phyloP scores from a whole-genome alignment of 2,329 filamentous ascomycete genomes.

The Fonsecaea erecta region DNA sequence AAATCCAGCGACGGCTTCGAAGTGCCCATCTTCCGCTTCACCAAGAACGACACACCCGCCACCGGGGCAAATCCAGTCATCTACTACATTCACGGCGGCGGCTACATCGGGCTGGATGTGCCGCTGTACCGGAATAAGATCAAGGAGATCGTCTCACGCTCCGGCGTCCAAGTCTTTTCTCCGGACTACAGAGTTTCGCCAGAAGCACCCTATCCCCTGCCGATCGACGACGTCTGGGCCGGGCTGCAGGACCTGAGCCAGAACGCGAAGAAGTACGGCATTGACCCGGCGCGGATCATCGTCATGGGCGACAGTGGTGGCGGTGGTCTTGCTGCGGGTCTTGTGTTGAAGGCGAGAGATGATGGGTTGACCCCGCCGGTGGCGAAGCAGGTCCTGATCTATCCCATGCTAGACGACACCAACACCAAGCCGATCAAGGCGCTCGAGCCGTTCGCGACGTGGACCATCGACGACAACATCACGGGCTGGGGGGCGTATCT shows the following conservation, averaged over 20 bases:
- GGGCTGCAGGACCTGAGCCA: slow-evolving; percentile 46
- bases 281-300: slow-evolving; percentile 49
- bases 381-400: slow-evolving; percentile 51
- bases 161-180: slow-evolving; percentile 37
- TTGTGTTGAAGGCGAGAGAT: slow-evolving; percentile 48
- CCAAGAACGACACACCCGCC: slow-evolving; percentile 32
- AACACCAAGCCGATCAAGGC: slow-evolving; percentile 42
- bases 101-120: slow-evolving; percentile 37
- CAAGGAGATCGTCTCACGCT: slow-evolving; percentile 29
- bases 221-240: slow-evolving; percentile 40
- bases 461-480: slow-evolving; percentile 47
- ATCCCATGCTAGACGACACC: slow-evolving; percentile 56
- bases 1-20: slow-evolving; percentile 35
- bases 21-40: slow-evolving; percentile 39
- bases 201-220: slow-evolving; percentile 37
- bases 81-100: slow-evolving; percentile 40
- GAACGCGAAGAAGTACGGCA: slow-evolving; percentile 47
- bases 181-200: slow-evolving; percentile 40
- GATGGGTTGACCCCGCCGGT: slow-evolving; percentile 39
- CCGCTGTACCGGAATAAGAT: slow-evolving; percentile 26
- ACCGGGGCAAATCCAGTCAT: slow-evolving; percentile 38
- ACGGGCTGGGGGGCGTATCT: slow-evolving; percentile 52
- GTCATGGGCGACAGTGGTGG: slow-evolving; percentile 53
- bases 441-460: slow-evolving; percentile 44
- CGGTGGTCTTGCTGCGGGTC: slow-evolving; percentile 48